A percentile compares a stretch with the other conserved stretches of the same genome.
These are phyloP conservation scores for Eucalyptus sp. DNA, from an alignment of 345 rosid genomes.

Conservation along the genomic window DNA sequence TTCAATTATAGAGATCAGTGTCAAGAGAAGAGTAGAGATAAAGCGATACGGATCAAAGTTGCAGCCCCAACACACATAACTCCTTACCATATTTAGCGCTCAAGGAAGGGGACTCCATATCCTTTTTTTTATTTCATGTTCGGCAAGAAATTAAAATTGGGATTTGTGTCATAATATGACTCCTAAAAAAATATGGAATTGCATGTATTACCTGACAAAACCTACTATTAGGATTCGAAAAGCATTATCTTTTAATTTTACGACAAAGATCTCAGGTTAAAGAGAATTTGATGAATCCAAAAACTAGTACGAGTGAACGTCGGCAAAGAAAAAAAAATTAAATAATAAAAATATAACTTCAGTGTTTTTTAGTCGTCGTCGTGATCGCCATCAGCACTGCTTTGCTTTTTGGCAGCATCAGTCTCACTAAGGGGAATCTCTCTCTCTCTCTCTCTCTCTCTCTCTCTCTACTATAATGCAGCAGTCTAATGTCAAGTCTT, in stretches of 20 bases:
- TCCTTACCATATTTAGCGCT: neutral
- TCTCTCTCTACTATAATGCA: neutral
- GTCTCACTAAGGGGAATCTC: no score
- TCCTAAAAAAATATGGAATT: neutral
- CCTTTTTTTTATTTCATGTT: neutral
- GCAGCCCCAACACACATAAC: neutral
- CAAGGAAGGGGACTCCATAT: neutral
- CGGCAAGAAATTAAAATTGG: neutral
- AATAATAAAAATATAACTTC: neutral
- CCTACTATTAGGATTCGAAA: neutral
- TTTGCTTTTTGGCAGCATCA: no score
- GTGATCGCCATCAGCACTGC: neutral
- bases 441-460: no score
- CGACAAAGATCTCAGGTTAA: neutral
- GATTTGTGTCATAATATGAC: neutral
- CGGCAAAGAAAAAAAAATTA: neutral
- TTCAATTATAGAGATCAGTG: no score
- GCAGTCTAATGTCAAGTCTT: neutral
- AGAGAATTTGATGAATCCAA: neutral
- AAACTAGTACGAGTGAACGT: neutral
- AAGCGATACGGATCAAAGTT: no score
- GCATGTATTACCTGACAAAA: neutral
- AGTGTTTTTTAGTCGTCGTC: neutral
- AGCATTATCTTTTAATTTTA: neutral
- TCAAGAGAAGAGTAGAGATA: no score